Conservation (phyloP, 1,284 basidiomycete species). For the Cutaneotrichosporon spelunceum region DNA sequence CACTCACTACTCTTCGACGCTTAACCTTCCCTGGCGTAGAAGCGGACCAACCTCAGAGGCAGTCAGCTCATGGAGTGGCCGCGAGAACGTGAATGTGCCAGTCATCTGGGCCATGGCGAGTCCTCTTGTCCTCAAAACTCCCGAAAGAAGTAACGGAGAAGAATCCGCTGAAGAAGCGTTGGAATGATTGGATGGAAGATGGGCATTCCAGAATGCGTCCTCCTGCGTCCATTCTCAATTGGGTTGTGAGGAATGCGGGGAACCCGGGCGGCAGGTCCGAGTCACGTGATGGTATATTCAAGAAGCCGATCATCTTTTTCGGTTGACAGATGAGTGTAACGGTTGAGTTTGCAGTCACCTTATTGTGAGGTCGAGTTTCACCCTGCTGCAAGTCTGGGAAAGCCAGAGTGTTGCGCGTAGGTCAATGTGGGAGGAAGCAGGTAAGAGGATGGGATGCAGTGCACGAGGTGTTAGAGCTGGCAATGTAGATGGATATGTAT, state of each 20-base stretch:
- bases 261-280: neutral
- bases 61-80: conserved; percentile 17
- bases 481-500: neutral
- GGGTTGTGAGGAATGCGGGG: neutral
- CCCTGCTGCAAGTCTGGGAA: too few relatives aligned
- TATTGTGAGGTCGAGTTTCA: neutral
- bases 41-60: conserved; percentile 25
- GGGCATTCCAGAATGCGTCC: neutral
- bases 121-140: neutral
- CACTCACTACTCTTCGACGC: conserved; percentile 32
- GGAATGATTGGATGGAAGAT: neutral
- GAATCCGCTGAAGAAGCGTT: neutral
- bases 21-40: conserved; percentile 26
- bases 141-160: neutral
- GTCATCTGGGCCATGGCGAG: neutral
- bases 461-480: neutral
- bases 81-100: neutral
- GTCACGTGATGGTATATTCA: neutral
- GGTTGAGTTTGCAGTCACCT: neutral
- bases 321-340: too few relatives aligned
- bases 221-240: neutral
- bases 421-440: neutral
- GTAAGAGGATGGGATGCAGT: neutral
- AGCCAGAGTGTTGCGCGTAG: too few relatives aligned
- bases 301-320: neutral